These are phyloP conservation scores for Teratosphaeria zuluensis DNA, from an alignment of 2,329 filamentous ascomycete genomes.

Conservation along the genomic window DNA sequence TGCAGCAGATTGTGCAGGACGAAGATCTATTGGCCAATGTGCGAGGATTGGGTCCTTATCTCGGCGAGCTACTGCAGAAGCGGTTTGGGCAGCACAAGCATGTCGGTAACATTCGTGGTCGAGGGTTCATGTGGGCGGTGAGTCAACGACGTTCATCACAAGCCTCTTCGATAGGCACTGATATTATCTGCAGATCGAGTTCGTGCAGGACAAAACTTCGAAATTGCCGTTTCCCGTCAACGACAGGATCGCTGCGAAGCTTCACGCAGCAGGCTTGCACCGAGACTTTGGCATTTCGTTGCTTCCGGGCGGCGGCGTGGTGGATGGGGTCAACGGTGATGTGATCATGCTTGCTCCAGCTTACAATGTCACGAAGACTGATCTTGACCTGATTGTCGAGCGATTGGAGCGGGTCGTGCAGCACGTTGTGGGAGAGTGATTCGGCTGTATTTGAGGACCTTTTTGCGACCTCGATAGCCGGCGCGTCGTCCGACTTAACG, in stretches of 20 bases:
- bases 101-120: conserved; percentile 51
- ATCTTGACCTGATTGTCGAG: conserved; percentile 46
- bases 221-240: conserved; percentile 42
- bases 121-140: conserved; percentile 45
- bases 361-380: conserved; percentile 48
- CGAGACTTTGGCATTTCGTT: conserved; percentile 40
- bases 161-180: not conserved
- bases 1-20: conserved; percentile 47
- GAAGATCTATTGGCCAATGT: conserved; percentile 20
- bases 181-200: conserved; percentile 40
- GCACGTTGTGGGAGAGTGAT: not conserved
- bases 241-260: conserved; percentile 32
- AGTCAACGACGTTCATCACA: not conserved
- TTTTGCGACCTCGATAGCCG: no score
- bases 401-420: not conserved
- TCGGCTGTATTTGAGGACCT: no score
- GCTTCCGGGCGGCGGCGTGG: conserved; percentile 53
- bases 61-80: conserved; percentile 41
- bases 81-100: conserved; percentile 35
- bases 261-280: not conserved
- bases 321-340: conserved; percentile 49
- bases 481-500: no score
- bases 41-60: conserved; percentile 22
- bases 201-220: conserved; percentile 43
- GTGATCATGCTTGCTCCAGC: conserved; percentile 59